Base-by-base conservation (phyloP, 2,329 filamentous ascomycete species). In the Aspergillus versicolor region DNA sequence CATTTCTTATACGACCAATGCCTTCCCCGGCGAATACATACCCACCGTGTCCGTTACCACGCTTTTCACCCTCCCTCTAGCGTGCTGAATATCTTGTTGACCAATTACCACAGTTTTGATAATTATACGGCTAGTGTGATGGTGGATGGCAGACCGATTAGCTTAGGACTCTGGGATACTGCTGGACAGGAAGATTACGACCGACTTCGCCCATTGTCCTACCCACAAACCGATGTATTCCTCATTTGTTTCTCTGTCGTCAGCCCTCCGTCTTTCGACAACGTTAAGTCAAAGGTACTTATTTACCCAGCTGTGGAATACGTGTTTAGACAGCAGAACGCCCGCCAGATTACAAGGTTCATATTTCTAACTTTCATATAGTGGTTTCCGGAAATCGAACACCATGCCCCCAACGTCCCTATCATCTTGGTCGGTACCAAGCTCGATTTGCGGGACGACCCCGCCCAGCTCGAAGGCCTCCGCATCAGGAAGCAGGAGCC, bases 11-110 rank as follows among this genome's bases (percentile, higher is more conserved):
- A 97, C 94, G 63, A 99, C 94, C 63, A 99, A 97, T 81, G 94
- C 94, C 65, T 99, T 99, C 77, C 94, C 94, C n/a, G 94, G 94
- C 77, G 94, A 99, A 83, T 99, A 99, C 79, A 97, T 99, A 69
- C 94, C 94, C 66, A 99, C 94, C 69, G 94, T 99, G 75, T 77
- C 65, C 67, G 74, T 75, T 54, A 46, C 63, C 63, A 64, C 55
- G 43, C 17, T 46, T 9, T 48, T 43, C 59, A 13, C 22, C 67
- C 44, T 56, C 44, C 61, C 22, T 67, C 41, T 54, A 19, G 47
- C 32, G 38, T 22, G 4, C 4, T 47, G 50, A 52, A 66, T 38
- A 48, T 50, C 51, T 63, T 58, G 51, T 66, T 66, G 56, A 63
- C 65, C 50, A 59, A 19, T 43, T 49, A 24, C 19, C 65, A 32